Percentiles rank a stretch among this genome's conserved stretches.
Conservation (phyloP, 345 rosid species). For the Salix viminalis region DNA sequence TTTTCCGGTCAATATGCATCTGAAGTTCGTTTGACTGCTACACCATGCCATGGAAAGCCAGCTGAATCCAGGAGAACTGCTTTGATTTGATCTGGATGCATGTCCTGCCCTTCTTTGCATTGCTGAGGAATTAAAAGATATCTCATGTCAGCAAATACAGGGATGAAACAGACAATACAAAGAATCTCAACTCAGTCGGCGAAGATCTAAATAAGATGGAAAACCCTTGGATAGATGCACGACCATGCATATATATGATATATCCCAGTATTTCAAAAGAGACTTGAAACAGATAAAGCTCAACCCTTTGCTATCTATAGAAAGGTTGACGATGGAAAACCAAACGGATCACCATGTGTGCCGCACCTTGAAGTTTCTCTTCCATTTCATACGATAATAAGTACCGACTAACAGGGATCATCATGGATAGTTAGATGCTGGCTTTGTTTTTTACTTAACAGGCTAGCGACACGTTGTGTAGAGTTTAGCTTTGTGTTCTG, state of each 20-base stretch:
- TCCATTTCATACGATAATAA: neutral
- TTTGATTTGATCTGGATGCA: conserved; percentile 84
- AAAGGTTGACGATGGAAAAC: neutral
- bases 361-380: neutral
- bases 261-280: neutral
- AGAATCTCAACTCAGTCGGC: neutral
- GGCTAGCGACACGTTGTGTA: neutral
- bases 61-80: conserved; percentile 87
- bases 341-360: neutral
- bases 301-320: neutral
- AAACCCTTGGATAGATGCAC: neutral
- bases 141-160: neutral
- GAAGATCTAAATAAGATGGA: neutral
- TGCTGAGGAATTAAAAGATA: conserved; percentile 40
- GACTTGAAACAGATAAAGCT: neutral
- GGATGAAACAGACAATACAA: neutral
- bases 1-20: neutral
- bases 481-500: neutral
- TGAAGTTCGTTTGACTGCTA: neutral
- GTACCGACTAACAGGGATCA: neutral
- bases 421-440: neutral
- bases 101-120: conserved; percentile 85
- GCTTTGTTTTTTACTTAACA: neutral
- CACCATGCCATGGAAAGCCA: conserved; percentile 51
- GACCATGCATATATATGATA: neutral